phyloP scores from a whole-genome alignment of 805 yeast genomes.

The Saturnispora sekii region DNA sequence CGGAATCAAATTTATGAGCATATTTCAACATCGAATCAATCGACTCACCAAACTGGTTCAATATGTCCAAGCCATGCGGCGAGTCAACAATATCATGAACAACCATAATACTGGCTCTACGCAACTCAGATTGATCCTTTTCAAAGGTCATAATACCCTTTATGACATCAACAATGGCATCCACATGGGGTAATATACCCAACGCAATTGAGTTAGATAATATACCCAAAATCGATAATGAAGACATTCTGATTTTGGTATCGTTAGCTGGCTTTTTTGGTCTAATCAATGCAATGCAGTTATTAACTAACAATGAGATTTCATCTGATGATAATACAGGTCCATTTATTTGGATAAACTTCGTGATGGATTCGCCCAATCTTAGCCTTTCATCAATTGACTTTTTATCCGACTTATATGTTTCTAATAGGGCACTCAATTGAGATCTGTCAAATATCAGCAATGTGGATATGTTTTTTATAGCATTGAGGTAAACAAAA shows the following conservation, averaged over 20 bases:
- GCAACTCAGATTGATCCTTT: constrained; percentile 32
- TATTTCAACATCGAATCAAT: constrained; percentile 36
- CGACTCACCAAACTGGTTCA: constrained; percentile 37
- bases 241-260: constrained; percentile 65
- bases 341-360: constrained; percentile 43
- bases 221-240: constrained; percentile 76
- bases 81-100: constrained; percentile 49
- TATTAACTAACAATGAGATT: constrained; percentile 33
- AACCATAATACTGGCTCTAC: constrained; percentile 68
- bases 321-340: constrained; percentile 35
- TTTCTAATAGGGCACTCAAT: constrained; percentile 9
- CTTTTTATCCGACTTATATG: constrained; percentile 8
- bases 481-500: constrained; percentile 73
- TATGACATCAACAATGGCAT: constrained; percentile 63
- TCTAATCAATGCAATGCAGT: constrained; percentile 7
- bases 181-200: constrained; percentile 40
- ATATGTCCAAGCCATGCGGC: constrained; percentile 35
- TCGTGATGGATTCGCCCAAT: constrained; percentile 70
- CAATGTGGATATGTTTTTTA: constrained; percentile 63
- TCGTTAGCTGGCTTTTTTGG: constrained; percentile 29
- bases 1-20: constrained; percentile 39
- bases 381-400: constrained; percentile 59
- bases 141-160: constrained; percentile 65
- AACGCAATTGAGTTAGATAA: constrained; percentile 38
- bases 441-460: constrained; percentile 31